Evolutionary conservation across 1,284 basidiomycete genomes (phyloP), one percentile per base, ranked within the genome.

Genomic region (Ustilago curta): DNA sequence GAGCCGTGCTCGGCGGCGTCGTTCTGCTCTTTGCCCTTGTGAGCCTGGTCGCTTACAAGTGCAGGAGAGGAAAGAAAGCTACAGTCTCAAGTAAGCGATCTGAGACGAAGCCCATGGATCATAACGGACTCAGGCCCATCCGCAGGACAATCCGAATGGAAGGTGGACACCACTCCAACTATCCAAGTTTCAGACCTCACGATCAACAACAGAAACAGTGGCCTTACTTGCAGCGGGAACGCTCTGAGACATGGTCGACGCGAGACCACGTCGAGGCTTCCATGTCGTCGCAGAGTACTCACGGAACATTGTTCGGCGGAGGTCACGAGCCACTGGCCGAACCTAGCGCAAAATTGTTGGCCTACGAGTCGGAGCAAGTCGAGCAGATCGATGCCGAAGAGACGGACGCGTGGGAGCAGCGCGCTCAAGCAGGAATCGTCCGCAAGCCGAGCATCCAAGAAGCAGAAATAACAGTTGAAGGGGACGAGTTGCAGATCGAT

Each of bases 401-500:
- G 18, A 0, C 7, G 21, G 49, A 29, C 19, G 31, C n/a, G 14
- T 12, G 8, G 12, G 11, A 8, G 4, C 31, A 32, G 11, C 16
- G 14, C n/a, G 55, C 29, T 40, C 43, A 29, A 18, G 35, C 35
- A 16, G 4, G 8, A 9, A 44, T 27, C 9, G n/a, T 9, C 23
- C 29, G 29, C 21, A 23, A 23, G 3, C 27, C 23, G 16, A 53
- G 45, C 29, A 3, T 45, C 6, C 21, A 40, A 1, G 59, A 62
- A 12, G 55, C 32, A 7, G 65, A 57, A 49, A 48, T 23, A n/a
- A 48, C 61, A 7, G 16, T 21, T 19, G 62, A 65, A 8, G 59
- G 29, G 8, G 62, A 59, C n/a, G 68, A 72, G 1, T 3, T 6
- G 3, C 60, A 68, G 40, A 73, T 73, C 19, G 70, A 73, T 14